A percentile compares a stretch with the other conserved stretches of the same genome.
Evolutionary conservation across 2,329 filamentous ascomycete genomes (phyloP).

Genomic region (Cladosporium sp.): DNA sequence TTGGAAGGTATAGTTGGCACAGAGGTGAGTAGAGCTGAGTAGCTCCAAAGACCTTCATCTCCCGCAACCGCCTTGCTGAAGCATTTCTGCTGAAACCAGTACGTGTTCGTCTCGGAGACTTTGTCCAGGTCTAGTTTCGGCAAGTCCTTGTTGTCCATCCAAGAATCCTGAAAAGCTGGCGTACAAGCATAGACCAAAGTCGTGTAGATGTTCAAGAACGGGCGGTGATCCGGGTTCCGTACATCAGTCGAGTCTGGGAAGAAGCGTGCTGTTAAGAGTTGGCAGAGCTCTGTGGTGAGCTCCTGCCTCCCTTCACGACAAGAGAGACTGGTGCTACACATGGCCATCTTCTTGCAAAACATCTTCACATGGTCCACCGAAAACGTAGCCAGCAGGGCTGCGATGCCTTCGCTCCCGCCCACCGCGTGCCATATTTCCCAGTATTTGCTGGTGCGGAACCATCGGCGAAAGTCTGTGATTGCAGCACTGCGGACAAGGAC

Average conservation of each 20-base stretch:
- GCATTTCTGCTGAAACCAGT: constrained; percentile 9
- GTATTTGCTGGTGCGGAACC: constrained; percentile 14
- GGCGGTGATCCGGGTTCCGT: constrained; percentile 17
- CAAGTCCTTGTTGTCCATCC: constrained; percentile 4
- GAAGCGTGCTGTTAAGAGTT: constrained; percentile 12
- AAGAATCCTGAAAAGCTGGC: constrained; percentile 7
- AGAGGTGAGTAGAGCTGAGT: constrained; percentile 2
- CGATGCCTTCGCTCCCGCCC: constrained; percentile 18
- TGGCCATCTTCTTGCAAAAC: constrained; percentile 16
- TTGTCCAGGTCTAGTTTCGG: neutral
- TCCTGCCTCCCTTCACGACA: constrained; percentile 10
- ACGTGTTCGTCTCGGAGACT: constrained; percentile 8
- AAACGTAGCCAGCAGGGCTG: constrained; percentile 16
- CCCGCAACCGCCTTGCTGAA: neutral
- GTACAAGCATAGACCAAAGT: constrained; percentile 19
- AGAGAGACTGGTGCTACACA: constrained; percentile 8
- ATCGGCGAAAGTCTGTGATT: constrained; percentile 15
- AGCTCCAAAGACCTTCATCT: neutral
- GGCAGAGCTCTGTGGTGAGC: constrained; percentile 17
- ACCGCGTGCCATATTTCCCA: constrained; percentile 17
- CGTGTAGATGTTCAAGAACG: constrained; percentile 14
- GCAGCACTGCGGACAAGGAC: constrained; percentile 13
- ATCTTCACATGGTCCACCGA: constrained; percentile 20
- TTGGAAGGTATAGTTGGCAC: neutral
- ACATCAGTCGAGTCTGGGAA: constrained; percentile 12